Evolutionary conservation across 208 protist species (phyloP), one percentile per base, ranked within the genome.

Genomic region (Crithidia bombi): DNA sequence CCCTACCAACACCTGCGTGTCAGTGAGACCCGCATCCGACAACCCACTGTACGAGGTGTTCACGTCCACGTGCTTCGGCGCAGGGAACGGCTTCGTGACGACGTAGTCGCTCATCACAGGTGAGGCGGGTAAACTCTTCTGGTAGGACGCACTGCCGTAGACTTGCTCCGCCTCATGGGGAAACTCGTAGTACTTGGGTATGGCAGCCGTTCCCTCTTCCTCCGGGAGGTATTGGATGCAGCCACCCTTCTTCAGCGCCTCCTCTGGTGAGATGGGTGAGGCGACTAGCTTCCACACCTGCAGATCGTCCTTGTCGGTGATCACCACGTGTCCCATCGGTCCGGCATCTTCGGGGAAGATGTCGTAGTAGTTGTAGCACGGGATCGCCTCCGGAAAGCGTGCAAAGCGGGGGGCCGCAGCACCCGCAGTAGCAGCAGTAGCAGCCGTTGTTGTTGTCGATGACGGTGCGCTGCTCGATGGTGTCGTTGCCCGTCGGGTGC

Each of bases 351-450:
- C 54, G 5, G 54, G 54, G 4, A 59, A 59, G 54, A 59, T 3
- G 4, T 62, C 56, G 38, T 49, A 62, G 38, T 62, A 62, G 56
- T 62, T 62, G 36, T 44, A 21, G 56, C 56, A 62, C 3, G 56
- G 56, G 10, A 62, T 62, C 19, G 56, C 35, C 32, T 41, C 35
- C 2, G 55, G 55, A 21, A 32, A 26, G 17, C 49, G 49, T 5
- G 19, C n/a, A n/a, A n/a, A n/a, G n/a, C n/a, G n/a, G n/a, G n/a
- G n/a, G n/a, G n/a, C n/a, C n/a, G n/a, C n/a, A n/a, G n/a, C n/a
- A n/a, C n/a, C n/a, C n/a, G n/a, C n/a, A n/a, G 6, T 17, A 23
- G 32, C 39, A 57, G 51, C 5, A n/a, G 51, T 9, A 0, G 51
- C 0, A 0, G 0, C n/a, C n/a, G n/a, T n/a, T n/a, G n/a, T n/a